Evolutionary conservation across 768 basidiomycete genomes (phyloP).

Genomic region (Naganishia randhawae): DNA sequence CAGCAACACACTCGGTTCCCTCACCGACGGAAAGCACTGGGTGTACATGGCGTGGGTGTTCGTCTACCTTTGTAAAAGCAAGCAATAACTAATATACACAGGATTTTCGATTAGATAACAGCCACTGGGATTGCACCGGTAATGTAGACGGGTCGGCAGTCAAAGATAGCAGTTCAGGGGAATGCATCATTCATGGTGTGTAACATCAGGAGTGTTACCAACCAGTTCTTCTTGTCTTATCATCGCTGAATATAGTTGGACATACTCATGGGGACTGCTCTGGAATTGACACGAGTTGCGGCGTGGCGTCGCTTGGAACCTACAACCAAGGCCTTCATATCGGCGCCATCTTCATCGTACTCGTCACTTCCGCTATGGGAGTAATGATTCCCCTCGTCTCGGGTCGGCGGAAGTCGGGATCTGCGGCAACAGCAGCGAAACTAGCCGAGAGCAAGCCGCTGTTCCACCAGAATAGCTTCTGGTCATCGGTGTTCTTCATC

Average conservation of each 20-base stretch:
- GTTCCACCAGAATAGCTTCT: constrained; percentile 29
- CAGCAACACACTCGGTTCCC: constrained; percentile 5
- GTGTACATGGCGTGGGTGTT: constrained; percentile 38
- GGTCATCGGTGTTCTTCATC: constrained; percentile 42
- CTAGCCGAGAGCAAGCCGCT: constrained; percentile 15
- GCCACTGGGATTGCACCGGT: constrained; percentile 41
- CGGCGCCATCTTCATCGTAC: constrained; percentile 42
- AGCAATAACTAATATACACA: background rate
- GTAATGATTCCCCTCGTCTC: constrained; percentile 41
- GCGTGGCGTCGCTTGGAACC: constrained; percentile 8
- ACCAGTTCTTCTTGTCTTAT: background rate
- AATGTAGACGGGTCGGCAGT: constrained; percentile 31
- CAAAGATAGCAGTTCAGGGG: constrained; percentile 24
- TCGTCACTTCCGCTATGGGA: constrained; percentile 39
- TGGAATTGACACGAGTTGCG: constrained; percentile 32
- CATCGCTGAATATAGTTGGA: constrained; percentile 21
- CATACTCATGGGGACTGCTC: constrained; percentile 45
- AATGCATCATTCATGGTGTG: constrained; percentile 39
- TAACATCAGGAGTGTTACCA: background rate
- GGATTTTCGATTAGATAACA: background rate
- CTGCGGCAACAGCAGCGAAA: constrained; percentile 1
- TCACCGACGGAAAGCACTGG: constrained; percentile 35
- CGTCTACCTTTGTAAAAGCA: too few species aligned
- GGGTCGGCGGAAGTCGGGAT: constrained; percentile 25
- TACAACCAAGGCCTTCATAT: constrained; percentile 43